Evolutionary conservation across 2,329 filamentous ascomycete species (phyloP), one percentile per base, ranked within the genome.

Genomic region (Trichophyton mentagrophytes): DNA sequence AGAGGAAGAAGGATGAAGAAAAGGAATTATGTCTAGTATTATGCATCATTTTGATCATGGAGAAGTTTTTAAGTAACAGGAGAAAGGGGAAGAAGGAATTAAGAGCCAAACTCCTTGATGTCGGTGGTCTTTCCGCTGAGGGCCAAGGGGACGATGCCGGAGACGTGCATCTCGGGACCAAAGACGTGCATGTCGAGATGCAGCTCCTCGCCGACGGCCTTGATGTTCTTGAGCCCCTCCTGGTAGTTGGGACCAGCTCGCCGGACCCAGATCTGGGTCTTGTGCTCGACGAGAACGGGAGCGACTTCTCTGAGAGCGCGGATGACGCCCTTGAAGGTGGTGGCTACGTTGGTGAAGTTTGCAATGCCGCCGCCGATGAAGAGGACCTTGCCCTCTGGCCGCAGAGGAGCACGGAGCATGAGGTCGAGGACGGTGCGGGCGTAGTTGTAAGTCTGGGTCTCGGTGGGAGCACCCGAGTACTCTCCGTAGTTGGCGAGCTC

Each of bases 281-380:
- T 95, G 86, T 99, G 93, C 84, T 99, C 93, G 73, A 85, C 85
- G 68, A 99, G 84, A 66, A 87, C 82, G 65, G 85, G 85, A 63
- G 91, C 84, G 69, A 92, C 90, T 78, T 97, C 93, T 67, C 92
- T 86, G 67, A 99, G 84, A 63, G 93, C 93, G 69, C 90, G 88
- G 75, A 99, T 99, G 76, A 99, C 92, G 81, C 93, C 93, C 85
- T 99, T 99, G 88, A 99, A 99, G 66, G 93, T 99, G 70, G 88
- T 93, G 64, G 93, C 93, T 60, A 99, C 93, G 80, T 97, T 99
- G 82, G 93, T 99, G 82, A 99, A 99, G 87, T 99, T 99, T 83
- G 93, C 93, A 83, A 99, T 99, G 84, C 93, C 93, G 80, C 93
- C 93, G 77, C 93, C 93, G 68, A 99, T 97, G 84, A 99, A 99